phyloP scores from a whole-genome alignment of 345 rosid genomes.

The Murraya paniculata region DNA sequence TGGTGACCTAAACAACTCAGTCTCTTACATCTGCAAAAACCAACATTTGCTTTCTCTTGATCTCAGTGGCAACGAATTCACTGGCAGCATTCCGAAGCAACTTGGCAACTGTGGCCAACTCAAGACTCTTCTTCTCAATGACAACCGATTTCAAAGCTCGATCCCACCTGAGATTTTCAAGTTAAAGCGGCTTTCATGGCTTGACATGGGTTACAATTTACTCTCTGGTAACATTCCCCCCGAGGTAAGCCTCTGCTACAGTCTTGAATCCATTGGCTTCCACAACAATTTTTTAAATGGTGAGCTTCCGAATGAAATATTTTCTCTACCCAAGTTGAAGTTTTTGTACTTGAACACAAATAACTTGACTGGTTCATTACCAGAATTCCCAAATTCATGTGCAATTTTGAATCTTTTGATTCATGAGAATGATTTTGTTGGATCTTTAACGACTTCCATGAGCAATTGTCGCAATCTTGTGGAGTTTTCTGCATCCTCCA shows the following conservation, averaged over 20 bases:
- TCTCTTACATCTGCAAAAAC: constrained; percentile 33
- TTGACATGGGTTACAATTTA: constrained; percentile 32
- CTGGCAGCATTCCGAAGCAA: constrained; percentile 27
- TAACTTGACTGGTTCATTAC: constrained; percentile 32
- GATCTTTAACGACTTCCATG: constrained; percentile 24
- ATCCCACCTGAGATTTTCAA: constrained; percentile 32
- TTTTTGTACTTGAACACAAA: constrained; percentile 34
- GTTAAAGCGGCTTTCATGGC: constrained; percentile 19
- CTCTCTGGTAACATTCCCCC: constrained; percentile 37
- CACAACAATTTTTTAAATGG: constrained; percentile 35
- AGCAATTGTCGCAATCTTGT: constrained; percentile 31
- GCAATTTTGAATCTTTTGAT: constrained; percentile 28
- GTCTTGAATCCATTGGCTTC: constrained; percentile 36
- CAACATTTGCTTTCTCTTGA: constrained; percentile 29
- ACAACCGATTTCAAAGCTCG: constrained; percentile 26
- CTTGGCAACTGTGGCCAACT: constrained; percentile 34
- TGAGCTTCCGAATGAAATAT: constrained; percentile 29
- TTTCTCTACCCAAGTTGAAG: constrained; percentile 27
- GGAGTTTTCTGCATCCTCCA: constrained; percentile 27
- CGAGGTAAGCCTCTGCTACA: constrained; percentile 31
- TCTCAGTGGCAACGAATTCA: constrained; percentile 40
- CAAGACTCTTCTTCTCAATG: constrained; percentile 27
- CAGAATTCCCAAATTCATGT: constrained; percentile 26
- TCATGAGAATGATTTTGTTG: constrained; percentile 29
- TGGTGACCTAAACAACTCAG: constrained; percentile 28